Percentiles rank a stretch among this genome's conserved stretches.
These are phyloP conservation scores for Xylariaceae sp. DNA, from an alignment of 2,329 filamentous ascomycete species.

Conservation along the genomic window DNA sequence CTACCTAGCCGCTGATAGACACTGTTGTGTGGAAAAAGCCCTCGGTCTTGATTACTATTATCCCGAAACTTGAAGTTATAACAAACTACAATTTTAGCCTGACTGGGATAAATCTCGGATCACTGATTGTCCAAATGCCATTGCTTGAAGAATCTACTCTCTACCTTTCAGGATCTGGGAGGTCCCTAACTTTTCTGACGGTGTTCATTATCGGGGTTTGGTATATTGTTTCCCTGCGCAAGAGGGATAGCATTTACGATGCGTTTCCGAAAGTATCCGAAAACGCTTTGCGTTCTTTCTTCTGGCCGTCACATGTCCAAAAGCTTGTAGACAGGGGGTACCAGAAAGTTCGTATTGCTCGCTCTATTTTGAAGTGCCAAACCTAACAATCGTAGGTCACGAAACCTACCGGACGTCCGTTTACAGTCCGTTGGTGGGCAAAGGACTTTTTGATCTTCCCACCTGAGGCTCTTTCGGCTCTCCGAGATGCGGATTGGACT, in stretches of 20 bases:
- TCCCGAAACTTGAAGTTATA: too few species aligned
- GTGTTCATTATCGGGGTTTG: background rate
- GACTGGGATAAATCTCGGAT: too few species aligned
- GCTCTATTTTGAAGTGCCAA: too few species aligned
- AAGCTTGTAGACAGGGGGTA: background rate
- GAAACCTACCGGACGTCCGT: background rate
- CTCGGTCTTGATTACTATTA: too few species aligned
- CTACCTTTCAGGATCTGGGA: too few species aligned
- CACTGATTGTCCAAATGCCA: too few species aligned
- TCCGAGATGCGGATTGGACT: background rate
- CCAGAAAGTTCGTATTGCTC: background rate
- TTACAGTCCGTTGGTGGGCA: conserved; percentile 1
- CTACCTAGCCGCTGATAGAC: too few species aligned
- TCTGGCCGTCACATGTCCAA: conserved; percentile 1
- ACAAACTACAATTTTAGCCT: too few species aligned
- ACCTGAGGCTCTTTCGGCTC: background rate
- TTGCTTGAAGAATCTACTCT: too few species aligned
- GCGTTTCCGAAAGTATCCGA: background rate
- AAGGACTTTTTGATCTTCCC: conserved; percentile 1
- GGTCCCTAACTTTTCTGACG: background rate
- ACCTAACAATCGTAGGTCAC: too few species aligned
- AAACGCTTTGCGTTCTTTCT: background rate
- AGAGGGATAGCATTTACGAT: background rate
- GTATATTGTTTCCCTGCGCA: background rate
- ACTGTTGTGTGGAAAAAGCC: too few species aligned